Evolutionary conservation across 306 rosid species (phyloP).

Genomic region (Vigna nakashimae): DNA sequence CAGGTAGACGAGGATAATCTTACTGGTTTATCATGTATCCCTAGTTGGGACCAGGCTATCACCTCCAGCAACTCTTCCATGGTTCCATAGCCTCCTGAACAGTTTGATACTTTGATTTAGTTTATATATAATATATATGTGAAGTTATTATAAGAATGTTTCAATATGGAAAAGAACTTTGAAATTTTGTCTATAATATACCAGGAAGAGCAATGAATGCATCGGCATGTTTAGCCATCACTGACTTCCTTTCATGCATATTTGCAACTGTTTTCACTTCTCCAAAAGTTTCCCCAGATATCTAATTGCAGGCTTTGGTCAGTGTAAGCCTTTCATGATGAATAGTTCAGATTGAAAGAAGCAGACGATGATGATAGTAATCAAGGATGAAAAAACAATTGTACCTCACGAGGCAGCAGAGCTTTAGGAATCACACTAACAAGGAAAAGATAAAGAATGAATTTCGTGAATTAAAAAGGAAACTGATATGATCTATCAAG

Average conservation of each 20-base stretch:
- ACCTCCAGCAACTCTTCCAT: constrained; percentile 59
- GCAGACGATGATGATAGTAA: background rate
- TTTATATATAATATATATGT: background rate
- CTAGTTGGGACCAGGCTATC: constrained; percentile 58
- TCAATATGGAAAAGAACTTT: background rate
- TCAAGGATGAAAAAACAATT: constrained; percentile 28
- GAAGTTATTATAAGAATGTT: background rate
- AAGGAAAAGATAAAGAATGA: constrained; percentile 33
- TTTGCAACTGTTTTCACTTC: constrained; percentile 63
- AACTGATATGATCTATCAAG: background rate
- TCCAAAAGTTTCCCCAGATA: constrained; percentile 65
- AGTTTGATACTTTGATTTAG: constrained; percentile 14
- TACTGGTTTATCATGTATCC: constrained; percentile 57
- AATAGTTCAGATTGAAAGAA: constrained; percentile 22
- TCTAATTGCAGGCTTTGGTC: constrained; percentile 51
- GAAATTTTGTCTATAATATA: constrained; percentile 22
- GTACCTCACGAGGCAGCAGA: constrained; percentile 67
- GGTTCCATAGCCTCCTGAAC: constrained; percentile 60
- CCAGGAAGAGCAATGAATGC: constrained; percentile 82
- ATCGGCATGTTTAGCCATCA: constrained; percentile 72
- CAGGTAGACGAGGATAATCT: constrained; percentile 11
- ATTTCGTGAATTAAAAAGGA: background rate
- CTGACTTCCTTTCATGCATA: constrained; percentile 75
- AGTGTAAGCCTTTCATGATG: background rate
- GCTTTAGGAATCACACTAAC: constrained; percentile 71